These are phyloP conservation scores for Zalerion maritima DNA, from an alignment of 495 filamentous ascomycete species.

Conservation along the genomic window DNA sequence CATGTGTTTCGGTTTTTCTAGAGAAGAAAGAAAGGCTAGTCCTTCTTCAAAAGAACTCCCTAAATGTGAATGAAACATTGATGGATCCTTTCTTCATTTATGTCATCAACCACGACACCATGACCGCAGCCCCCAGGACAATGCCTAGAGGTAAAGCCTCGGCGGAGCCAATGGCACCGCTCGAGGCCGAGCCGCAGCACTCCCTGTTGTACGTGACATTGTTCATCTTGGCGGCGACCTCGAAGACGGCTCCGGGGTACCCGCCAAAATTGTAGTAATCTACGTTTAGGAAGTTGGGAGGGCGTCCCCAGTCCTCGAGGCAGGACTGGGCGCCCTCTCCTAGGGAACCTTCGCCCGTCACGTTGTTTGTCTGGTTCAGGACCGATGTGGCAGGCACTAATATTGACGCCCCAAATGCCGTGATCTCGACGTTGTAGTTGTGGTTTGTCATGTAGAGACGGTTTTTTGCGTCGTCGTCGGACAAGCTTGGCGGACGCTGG, in stretches of 20 bases:
- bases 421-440: constrained; percentile 67
- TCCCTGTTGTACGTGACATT: constrained; percentile 62
- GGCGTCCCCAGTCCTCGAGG: constrained; percentile 47
- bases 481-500: constrained; percentile 52
- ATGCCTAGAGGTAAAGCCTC: too few species aligned
- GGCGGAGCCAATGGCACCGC: constrained; percentile 11
- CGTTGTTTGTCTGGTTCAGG: constrained; percentile 56
- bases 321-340: constrained; percentile 57
- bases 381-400: constrained; percentile 61
- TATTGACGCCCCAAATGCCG: constrained; percentile 40
- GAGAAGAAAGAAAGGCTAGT: too few species aligned
- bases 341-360: constrained; percentile 51
- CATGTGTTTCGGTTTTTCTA: too few species aligned
- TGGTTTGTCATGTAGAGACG: constrained; percentile 86
- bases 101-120: too few species aligned
- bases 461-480: constrained; percentile 32
- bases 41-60: too few species aligned
- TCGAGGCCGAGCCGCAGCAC: constrained; percentile 49
- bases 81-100: too few species aligned
- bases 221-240: constrained; percentile 75
- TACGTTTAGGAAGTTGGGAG: constrained; percentile 78
- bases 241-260: constrained; percentile 67
- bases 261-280: constrained; percentile 73
- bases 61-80: too few species aligned
- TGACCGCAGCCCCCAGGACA: too few species aligned